Conservation (phyloP, 805 yeast genomes). For the Suhomyces prunicola region DNA sequence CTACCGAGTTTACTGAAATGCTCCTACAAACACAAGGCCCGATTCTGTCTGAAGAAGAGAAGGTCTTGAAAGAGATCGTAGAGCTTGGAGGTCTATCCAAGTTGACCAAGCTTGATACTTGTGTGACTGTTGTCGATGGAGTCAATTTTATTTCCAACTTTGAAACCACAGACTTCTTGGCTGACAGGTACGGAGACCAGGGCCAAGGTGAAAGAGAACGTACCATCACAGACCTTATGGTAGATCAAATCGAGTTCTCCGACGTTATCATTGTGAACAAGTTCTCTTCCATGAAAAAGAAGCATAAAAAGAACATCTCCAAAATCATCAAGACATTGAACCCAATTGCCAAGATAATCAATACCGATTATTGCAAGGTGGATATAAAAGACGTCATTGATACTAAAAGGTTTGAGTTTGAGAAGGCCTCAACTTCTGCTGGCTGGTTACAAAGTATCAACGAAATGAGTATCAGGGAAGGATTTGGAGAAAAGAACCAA, state of each 20-base stretch:
- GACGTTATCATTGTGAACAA: conserved; percentile 45
- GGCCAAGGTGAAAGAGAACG: conserved; percentile 43
- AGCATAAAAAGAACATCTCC: conserved; percentile 23
- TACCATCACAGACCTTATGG: conserved; percentile 43
- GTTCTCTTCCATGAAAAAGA: conserved; percentile 24
- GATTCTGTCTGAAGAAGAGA: conserved; percentile 15
- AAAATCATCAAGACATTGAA: conserved; percentile 35
- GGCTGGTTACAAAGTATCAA: conserved; percentile 45
- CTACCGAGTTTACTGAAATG: conserved; percentile 38
- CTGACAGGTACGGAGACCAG: conserved; percentile 37
- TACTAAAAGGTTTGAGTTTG: conserved; percentile 38
- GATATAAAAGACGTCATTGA: conserved; percentile 33
- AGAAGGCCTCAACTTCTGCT: conserved; percentile 41
- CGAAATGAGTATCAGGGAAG: conserved; percentile 34
- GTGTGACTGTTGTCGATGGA: conserved; percentile 47
- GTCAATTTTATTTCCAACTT: conserved; percentile 39
- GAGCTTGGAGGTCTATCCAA: conserved; percentile 40
- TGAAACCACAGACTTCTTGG: conserved; percentile 42
- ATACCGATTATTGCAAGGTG: conserved; percentile 36
- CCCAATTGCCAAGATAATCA: conserved; percentile 40
- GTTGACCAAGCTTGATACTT: conserved; percentile 40
- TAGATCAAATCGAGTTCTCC: conserved; percentile 47
- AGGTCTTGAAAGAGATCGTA: conserved; percentile 22
- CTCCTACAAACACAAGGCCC: conserved; percentile 24
- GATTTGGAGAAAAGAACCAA: conserved; percentile 18